These are phyloP conservation scores for Plasmopara muralis DNA, from an alignment of 352 stramenopile species.

Conservation along the genomic window DNA sequence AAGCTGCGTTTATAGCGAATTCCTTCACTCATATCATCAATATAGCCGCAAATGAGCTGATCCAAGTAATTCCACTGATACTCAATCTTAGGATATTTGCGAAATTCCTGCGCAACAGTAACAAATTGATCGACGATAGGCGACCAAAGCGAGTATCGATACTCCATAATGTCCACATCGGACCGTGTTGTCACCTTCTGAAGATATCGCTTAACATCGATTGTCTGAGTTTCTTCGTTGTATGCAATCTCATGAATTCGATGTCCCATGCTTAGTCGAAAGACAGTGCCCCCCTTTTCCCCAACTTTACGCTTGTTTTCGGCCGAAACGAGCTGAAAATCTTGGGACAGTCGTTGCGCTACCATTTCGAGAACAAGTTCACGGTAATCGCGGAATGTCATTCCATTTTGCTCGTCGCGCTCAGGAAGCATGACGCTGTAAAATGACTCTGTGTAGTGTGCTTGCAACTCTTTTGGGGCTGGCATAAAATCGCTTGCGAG, in stretches of 20 bases:
- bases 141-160: slow-evolving; percentile 78
- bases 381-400: slow-evolving; percentile 65
- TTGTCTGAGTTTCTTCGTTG: slow-evolving; percentile 78
- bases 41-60: slow-evolving; percentile 81
- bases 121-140: slow-evolving; percentile 56
- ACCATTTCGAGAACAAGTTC: slow-evolving; percentile 85
- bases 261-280: slow-evolving; percentile 80
- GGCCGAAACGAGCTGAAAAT: slow-evolving; percentile 82
- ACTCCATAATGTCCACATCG: slow-evolving; percentile 78
- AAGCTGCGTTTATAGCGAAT: slow-evolving; percentile 77
- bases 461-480: slow-evolving; percentile 62
- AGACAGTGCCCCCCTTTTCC: slow-evolving; percentile 35
- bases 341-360: slow-evolving; percentile 70
- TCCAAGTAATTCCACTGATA: slow-evolving; percentile 85
- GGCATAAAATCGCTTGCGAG: slow-evolving; percentile 89
- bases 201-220: slow-evolving; percentile 82
- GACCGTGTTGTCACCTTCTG: slow-evolving; percentile 54
- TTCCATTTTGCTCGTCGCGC: slow-evolving; percentile 52
- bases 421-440: slow-evolving; percentile 79
- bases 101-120: slow-evolving; percentile 68
- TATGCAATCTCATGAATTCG: slow-evolving; percentile 85
- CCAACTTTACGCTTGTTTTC: slow-evolving; percentile 32
- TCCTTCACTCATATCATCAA: slow-evolving; percentile 79
- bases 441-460: slow-evolving; percentile 80
- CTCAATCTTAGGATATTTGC: slow-evolving; percentile 73